phyloP scores from a whole-genome alignment of 371 early-diverging fungal species.

The Rozella allomycis region DNA sequence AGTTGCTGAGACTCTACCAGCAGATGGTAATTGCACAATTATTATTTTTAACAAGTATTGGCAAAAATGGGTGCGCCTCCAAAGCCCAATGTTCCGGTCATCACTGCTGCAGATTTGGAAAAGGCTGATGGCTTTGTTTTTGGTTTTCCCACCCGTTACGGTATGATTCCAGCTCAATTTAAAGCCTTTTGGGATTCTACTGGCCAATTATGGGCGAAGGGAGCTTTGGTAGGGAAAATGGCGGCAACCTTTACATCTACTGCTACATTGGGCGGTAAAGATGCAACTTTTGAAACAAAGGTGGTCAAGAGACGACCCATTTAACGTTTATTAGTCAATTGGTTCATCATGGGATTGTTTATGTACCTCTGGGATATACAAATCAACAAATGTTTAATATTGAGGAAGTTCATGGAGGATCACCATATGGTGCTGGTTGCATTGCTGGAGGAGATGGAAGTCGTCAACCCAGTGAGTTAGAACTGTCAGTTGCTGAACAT shows the following conservation, averaged over 20 bases:
- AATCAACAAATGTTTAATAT: constrained; percentile 24
- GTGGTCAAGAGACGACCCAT: constrained; percentile 58
- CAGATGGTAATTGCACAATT: not conserved
- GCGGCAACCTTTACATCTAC: constrained; percentile 49
- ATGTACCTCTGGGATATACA: constrained; percentile 45
- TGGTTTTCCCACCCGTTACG: constrained; percentile 54
- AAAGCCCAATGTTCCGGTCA: constrained; percentile 35
- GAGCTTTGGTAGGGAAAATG: constrained; percentile 42
- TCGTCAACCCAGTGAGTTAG: constrained; percentile 35
- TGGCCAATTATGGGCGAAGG: constrained; percentile 43
- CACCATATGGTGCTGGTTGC: constrained; percentile 52
- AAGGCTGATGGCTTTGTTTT: constrained; percentile 56
- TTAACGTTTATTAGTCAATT: constrained; percentile 40
- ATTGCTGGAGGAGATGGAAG: constrained; percentile 42
- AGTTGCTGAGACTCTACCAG: constrained; percentile 38
- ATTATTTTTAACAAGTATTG: constrained; percentile 25
- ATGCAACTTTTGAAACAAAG: too few relatives aligned
- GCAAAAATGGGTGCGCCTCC: constrained; percentile 44
- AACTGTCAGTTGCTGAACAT: constrained; percentile 33
- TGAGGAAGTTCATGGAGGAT: constrained; percentile 36
- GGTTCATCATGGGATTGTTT: constrained; percentile 56
- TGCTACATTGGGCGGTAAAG: constrained; percentile 37
- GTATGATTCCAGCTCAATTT: constrained; percentile 48
- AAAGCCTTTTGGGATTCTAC: constrained; percentile 50
- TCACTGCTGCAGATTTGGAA: constrained; percentile 26